Base-by-base conservation (phyloP, 2,329 filamentous ascomycete genomes). In the Camillea tinctor region DNA sequence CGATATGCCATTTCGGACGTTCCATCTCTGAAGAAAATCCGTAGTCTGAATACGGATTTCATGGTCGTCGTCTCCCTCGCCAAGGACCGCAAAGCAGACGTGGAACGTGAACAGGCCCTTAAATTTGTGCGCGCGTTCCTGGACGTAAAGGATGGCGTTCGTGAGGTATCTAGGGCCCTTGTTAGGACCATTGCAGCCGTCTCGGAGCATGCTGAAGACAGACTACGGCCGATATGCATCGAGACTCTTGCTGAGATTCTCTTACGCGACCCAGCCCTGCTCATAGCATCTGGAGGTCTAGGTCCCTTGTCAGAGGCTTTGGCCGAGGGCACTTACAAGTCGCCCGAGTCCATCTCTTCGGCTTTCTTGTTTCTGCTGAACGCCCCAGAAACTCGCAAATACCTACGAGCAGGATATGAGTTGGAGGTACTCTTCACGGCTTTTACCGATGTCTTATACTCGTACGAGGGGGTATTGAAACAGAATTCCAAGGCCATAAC, bases 81-180 rank as follows among this genome's bases (percentile, higher is more conserved):
- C 65, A 98, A 98, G 73, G 95, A 98, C 74, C 90, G 91, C 71
- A 98, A 97, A 75, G 92, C 94, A n/a, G 93, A 94, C 68, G 91
- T 99, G 19, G 95, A 99, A 78, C 86, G 96, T 57, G 95, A 99
- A 75, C 95, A 99, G 76, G 95, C 95, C 13, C 80, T 99, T 69
- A 99, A 99, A 74, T 97, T 99, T 73, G 89, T 98, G 23, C 87
- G 95, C 60, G 92, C 93, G 9, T 99, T 99, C 71, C 80, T 99
- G 2, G 95, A 99, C 72, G 92, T 98, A 65, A 97, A 97, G 72
- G 92, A 93, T 64, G 95, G 95, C 11, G 88, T 96, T 8, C 84
- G 86, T 64, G 94, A 99, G 73, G 84, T 99, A 40, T 96, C 95
- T 1, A 85, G 91, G 60, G 89, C 92, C 0, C 88, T 99, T 20